phyloP scores from a whole-genome alignment of 176 grass and related monocot species.

The Phoenix roebelenii region DNA sequence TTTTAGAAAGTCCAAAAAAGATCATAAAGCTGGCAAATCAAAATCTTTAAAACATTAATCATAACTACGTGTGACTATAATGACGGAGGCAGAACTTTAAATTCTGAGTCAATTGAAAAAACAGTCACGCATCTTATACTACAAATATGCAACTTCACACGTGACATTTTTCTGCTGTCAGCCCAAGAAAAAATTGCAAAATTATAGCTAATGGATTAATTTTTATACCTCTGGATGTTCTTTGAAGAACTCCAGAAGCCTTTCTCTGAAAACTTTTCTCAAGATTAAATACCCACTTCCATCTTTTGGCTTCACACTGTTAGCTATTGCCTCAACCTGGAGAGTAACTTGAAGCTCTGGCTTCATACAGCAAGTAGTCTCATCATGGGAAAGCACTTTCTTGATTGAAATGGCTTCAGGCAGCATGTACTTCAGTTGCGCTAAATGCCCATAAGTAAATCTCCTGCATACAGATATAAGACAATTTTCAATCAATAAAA shows the following conservation, averaged over 20 bases:
- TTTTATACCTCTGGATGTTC: constrained; percentile 51
- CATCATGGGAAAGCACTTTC: constrained; percentile 63
- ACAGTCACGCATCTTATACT: too few species aligned
- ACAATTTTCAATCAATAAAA: neutral
- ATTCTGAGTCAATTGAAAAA: too few species aligned
- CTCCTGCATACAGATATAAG: constrained; percentile 39
- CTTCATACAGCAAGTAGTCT: constrained; percentile 75
- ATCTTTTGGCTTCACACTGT: constrained; percentile 30
- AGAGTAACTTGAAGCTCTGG: constrained; percentile 65
- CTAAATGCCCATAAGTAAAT: constrained; percentile 67
- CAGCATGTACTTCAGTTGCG: constrained; percentile 66
- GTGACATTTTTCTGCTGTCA: too few species aligned
- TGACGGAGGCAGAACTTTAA: too few species aligned
- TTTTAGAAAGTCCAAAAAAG: too few species aligned
- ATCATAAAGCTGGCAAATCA: too few species aligned
- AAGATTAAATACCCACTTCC: constrained; percentile 44
- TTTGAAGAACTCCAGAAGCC: constrained; percentile 63
- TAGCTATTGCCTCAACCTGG: constrained; percentile 28
- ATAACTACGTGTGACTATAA: too few species aligned
- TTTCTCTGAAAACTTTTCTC: constrained; percentile 64
- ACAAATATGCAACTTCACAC: too few species aligned
- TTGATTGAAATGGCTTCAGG: constrained; percentile 58
- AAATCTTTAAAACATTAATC: too few species aligned
- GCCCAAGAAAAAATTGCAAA: too few species aligned
- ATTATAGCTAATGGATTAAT: too few species aligned